phyloP scores from a whole-genome alignment of 345 rosid species.

The Psidium guajava region DNA sequence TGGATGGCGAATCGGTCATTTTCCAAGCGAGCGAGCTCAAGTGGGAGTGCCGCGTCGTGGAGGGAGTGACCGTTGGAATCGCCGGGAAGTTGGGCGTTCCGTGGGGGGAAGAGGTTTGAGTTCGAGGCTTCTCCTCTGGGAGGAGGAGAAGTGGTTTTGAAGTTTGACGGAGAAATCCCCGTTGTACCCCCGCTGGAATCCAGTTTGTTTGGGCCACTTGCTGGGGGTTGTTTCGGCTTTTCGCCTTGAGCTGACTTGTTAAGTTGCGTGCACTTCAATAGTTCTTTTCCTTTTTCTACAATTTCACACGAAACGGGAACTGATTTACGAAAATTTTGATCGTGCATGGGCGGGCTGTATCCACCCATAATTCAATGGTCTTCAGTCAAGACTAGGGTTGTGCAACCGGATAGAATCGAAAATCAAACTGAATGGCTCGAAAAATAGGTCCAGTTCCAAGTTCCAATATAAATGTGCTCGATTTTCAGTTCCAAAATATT shows the following conservation, averaged over 20 bases:
- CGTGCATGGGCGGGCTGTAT: too few relatives aligned
- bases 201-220: neutral
- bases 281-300: neutral
- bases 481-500: too few relatives aligned
- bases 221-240: neutral
- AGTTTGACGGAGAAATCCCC: neutral
- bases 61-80: slow-evolving; percentile 17
- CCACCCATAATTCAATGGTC: too few relatives aligned
- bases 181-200: fast-evolving
- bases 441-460: too few relatives aligned
- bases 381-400: too few relatives aligned
- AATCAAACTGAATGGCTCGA: too few relatives aligned
- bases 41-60: neutral
- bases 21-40: neutral
- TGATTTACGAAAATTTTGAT: neutral
- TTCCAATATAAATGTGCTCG: too few relatives aligned
- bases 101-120: neutral
- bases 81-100: slow-evolving; percentile 4
- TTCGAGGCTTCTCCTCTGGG: neutral
- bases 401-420: too few relatives aligned
- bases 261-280: neutral
- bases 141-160: neutral
- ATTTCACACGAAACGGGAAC: neutral
- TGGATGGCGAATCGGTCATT: slow-evolving; percentile 39
- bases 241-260: neutral